Base-by-base conservation (phyloP, 768 basidiomycete species). In the Boletus reticulatus region DNA sequence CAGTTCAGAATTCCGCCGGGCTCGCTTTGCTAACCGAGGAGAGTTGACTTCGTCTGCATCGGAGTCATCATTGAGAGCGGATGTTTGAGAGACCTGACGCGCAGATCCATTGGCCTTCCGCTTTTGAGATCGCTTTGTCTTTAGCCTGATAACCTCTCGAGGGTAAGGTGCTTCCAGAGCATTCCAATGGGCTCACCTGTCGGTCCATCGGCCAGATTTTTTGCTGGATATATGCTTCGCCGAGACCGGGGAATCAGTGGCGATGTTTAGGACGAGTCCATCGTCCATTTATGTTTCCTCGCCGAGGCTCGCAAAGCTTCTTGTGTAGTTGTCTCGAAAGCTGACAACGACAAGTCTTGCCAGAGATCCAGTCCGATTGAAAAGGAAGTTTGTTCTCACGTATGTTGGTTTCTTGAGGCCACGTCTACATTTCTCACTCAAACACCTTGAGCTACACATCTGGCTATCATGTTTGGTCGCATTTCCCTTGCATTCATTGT, bases 121-220 rank as follows among this genome's bases (percentile, higher is more conserved):
- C 72, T 89, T 88, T 24, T 78, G 75, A 52, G 79, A 78, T 58
- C 88, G 84, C 71, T 87, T 93, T 42, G 83, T 84, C 75, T 90
- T 92, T 52, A 89, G 68, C 67, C 92, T 93, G 55, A 51, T 36
- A 48, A 24, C 13, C 48, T 16, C 57, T 50, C 41, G 56, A 46
- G 34, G 34, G 34, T 36, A 36, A 36, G 34, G 34, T 7, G 39
- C n/a, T 20, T 37, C n/a, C 11, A 9, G 43, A 1, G 8, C 24
- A 41, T 53, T 52, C 53, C 14, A 50, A 39, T 57, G 31, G 20
- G 68, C 77, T 53, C 60, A 88, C 89, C 92, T 81, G 67, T 90
- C 88, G 13, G 84, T 89, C 87, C 89, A 89, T 71, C 86, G 76
- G 13, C 87, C 85, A 22, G 84, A 83, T 64, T 85, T 88, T 57